Percentiles rank a stretch among this genome's conserved stretches.
Conservation (phyloP, 768 basidiomycete species). For the Lepiota venenata region DNA sequence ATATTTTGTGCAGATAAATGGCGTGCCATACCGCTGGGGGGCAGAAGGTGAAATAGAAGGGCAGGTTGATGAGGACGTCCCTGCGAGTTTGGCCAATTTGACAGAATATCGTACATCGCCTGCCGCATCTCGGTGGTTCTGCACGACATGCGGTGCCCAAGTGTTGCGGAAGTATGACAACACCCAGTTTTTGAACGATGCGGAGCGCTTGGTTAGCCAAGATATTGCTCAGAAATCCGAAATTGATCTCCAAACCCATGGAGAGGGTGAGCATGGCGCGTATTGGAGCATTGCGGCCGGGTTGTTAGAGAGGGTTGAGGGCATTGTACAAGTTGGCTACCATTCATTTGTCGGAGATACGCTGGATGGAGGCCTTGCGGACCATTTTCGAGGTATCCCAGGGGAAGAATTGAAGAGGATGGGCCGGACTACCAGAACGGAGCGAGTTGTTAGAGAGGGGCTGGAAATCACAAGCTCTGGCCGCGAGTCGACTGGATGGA, state of each 20-base stretch:
- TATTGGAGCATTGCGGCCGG: constrained; percentile 25
- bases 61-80: neutral
- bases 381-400: constrained; percentile 19
- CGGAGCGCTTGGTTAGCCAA: neutral
- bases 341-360: constrained; percentile 27
- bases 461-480: constrained; percentile 16
- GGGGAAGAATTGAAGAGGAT: constrained; percentile 19
- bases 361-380: constrained; percentile 28
- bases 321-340: constrained; percentile 18
- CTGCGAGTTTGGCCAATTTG: constrained; percentile 12
- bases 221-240: neutral
- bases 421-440: constrained; percentile 11
- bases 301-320: constrained; percentile 21
- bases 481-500: neutral
- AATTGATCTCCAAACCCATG: constrained; percentile 3
- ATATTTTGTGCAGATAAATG: constrained; percentile 11
- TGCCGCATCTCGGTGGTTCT: constrained; percentile 24
- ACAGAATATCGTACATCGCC: constrained; percentile 20
- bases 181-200: neutral
- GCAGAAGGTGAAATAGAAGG: neutral
- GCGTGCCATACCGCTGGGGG: neutral
- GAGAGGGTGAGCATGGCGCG: constrained; percentile 2
- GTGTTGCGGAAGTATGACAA: constrained; percentile 15
- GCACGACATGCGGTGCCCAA: constrained; percentile 25
- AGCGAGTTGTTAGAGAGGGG: constrained; percentile 20